Evolutionary conservation across 306 rosid genomes (phyloP).

Genomic region (Rosa rugosa): DNA sequence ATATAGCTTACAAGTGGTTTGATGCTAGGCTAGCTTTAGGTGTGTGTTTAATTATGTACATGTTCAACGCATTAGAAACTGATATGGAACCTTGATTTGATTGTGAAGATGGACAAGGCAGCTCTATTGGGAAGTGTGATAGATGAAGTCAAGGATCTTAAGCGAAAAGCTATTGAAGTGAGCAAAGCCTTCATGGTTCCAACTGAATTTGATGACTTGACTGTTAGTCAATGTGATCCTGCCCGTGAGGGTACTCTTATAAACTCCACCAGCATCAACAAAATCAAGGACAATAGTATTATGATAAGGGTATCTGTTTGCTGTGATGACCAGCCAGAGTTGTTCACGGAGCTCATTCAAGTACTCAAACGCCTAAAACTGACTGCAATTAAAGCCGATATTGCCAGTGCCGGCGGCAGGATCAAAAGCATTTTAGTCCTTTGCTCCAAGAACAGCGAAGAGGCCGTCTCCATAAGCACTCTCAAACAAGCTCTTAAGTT

Average conservation of each 20-base stretch:
- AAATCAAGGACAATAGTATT: constrained; percentile 27
- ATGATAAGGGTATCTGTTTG: constrained; percentile 77
- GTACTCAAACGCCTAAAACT: constrained; percentile 65
- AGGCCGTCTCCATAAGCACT: constrained; percentile 49
- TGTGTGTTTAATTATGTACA: neutral
- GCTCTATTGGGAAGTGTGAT: constrained; percentile 89
- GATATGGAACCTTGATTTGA: constrained; percentile 7
- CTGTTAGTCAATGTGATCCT: constrained; percentile 48
- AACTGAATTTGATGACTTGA: constrained; percentile 75
- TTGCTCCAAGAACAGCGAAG: constrained; percentile 60
- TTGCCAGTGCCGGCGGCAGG: constrained; percentile 83
- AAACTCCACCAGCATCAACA: constrained; percentile 19
- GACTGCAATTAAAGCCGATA: constrained; percentile 77
- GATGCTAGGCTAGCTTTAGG: neutral
- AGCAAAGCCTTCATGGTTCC: constrained; percentile 63
- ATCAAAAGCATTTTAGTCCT: constrained; percentile 73
- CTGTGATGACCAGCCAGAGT: constrained; percentile 88
- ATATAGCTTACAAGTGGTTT: neutral
- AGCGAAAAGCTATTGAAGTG: constrained; percentile 74
- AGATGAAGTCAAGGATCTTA: constrained; percentile 87
- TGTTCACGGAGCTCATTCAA: constrained; percentile 80
- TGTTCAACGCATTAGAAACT: neutral
- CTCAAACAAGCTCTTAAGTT: constrained; percentile 78
- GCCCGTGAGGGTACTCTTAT: constrained; percentile 20
- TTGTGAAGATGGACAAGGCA: constrained; percentile 92